Evolutionary conservation across 352 stramenopile species (phyloP).

Genomic region (Phytophthora kernoviae): DNA sequence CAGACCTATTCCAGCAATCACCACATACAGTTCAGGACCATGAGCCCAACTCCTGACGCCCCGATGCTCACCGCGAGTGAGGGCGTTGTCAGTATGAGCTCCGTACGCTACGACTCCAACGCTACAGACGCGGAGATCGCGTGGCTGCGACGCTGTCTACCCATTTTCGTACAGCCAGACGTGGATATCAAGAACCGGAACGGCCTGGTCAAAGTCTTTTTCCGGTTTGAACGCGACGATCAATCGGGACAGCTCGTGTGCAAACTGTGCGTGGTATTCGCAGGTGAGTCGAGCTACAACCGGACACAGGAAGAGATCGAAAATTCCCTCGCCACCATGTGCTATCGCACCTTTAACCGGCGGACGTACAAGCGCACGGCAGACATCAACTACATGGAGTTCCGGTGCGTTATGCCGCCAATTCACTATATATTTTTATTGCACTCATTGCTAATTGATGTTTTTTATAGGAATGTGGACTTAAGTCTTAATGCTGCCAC

Average conservation of each 20-base stretch:
- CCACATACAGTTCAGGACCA: constrained; percentile 1
- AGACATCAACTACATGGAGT: constrained; percentile 92
- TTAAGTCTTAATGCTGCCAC: constrained; percentile 41
- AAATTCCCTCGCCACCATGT: constrained; percentile 78
- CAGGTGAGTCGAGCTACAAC: constrained; percentile 87
- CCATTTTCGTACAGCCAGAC: constrained; percentile 84
- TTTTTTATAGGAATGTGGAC: constrained; percentile 57
- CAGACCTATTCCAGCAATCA: constrained; percentile 3
- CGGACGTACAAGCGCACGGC: constrained; percentile 87
- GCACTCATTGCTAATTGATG: neutral
- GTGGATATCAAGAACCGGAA: constrained; percentile 86
- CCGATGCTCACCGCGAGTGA: constrained; percentile 26
- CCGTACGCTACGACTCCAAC: constrained; percentile 23
- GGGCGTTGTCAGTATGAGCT: constrained; percentile 14
- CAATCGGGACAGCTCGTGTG: constrained; percentile 55
- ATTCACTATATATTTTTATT: neutral
- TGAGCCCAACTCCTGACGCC: constrained; percentile 25
- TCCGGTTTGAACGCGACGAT: constrained; percentile 76
- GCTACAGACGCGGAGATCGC: constrained; percentile 54
- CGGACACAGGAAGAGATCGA: constrained; percentile 67
- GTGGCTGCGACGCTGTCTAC: constrained; percentile 82
- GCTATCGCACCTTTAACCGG: constrained; percentile 87
- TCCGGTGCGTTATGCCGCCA: constrained; percentile 36
- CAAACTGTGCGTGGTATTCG: constrained; percentile 84
- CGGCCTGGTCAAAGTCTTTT: constrained; percentile 83